phyloP scores from a whole-genome alignment of 805 yeast species.

The Starmerella floricola region DNA sequence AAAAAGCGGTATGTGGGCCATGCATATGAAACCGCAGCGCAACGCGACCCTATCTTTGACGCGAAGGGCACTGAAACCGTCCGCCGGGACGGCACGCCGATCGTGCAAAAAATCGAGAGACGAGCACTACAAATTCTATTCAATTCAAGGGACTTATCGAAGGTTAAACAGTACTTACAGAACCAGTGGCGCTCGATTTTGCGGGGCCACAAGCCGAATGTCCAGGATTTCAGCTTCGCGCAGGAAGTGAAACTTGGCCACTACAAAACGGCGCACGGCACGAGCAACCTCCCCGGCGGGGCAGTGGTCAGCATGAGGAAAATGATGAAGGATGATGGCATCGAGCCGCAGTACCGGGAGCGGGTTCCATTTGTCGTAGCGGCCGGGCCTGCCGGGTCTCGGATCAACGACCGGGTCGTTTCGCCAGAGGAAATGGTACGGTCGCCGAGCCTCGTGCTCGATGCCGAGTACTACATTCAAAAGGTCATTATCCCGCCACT shows the following conservation, averaged over 20 bases:
- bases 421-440: constrained; percentile 64
- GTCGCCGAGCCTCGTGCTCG: constrained; percentile 39
- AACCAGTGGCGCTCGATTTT: constrained; percentile 57
- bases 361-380: constrained; percentile 78
- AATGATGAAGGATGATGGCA: constrained; percentile 51
- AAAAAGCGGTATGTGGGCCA: constrained; percentile 90
- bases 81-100: constrained; percentile 87
- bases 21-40: constrained; percentile 50
- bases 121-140: constrained; percentile 55
- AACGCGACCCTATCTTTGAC: constrained; percentile 57
- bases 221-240: constrained; percentile 83
- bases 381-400: constrained; percentile 41
- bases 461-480: constrained; percentile 72
- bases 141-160: constrained; percentile 56
- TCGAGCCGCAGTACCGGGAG: constrained; percentile 79
- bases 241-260: constrained; percentile 78
- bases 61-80: constrained; percentile 96
- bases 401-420: constrained; percentile 64
- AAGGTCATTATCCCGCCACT: constrained; percentile 82
- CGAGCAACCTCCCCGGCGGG: constrained; percentile 63
- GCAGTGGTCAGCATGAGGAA: constrained; percentile 64
- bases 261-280: constrained; percentile 53
- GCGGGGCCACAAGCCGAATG: constrained; percentile 43
- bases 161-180: constrained; percentile 52
- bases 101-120: constrained; percentile 74